Percentiles rank a stretch among this genome's conserved stretches.
Conservation (phyloP, 2,329 filamentous ascomycete genomes). For the Colletotrichum trifolii region DNA sequence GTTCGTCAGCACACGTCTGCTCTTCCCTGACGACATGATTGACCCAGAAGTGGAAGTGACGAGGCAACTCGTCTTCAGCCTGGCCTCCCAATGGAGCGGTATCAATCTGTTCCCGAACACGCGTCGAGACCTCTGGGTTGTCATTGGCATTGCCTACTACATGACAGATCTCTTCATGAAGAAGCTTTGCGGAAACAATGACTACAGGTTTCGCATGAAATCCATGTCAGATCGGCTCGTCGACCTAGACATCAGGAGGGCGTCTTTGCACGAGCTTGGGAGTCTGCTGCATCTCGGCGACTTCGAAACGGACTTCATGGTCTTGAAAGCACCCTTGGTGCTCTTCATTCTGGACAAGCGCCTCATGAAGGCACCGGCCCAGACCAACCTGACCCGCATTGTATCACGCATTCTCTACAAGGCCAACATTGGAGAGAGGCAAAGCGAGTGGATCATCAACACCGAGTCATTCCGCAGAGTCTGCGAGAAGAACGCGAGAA, state of each 20-base stretch:
- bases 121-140: slow-evolving; percentile 85
- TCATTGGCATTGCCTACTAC: slow-evolving; percentile 90
- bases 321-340: slow-evolving; percentile 88
- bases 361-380: slow-evolving; percentile 80
- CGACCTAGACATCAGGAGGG: slow-evolving; percentile 82
- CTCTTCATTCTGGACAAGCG: slow-evolving; percentile 94
- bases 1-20: slow-evolving; percentile 85
- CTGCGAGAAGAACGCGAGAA: slow-evolving; percentile 90
- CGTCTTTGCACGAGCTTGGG: slow-evolving; percentile 85
- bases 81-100: slow-evolving; percentile 94
- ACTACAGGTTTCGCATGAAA: slow-evolving; percentile 92
- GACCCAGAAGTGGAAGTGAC: slow-evolving; percentile 86
- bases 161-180: slow-evolving; percentile 96
- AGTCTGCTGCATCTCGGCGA: slow-evolving; percentile 80
- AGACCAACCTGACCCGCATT: slow-evolving; percentile 82
- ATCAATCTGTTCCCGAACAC: slow-evolving; percentile 90
- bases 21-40: slow-evolving; percentile 86
- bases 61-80: slow-evolving; percentile 81
- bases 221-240: slow-evolving; percentile 83
- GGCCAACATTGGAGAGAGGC: slow-evolving; percentile 73
- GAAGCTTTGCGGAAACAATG: slow-evolving; percentile 91
- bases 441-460: slow-evolving; percentile 78
- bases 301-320: slow-evolving; percentile 90
- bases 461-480: slow-evolving; percentile 81
- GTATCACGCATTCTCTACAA: slow-evolving; percentile 88